Percentiles rank a stretch among this genome's conserved stretches.
Evolutionary conservation across 176 grass and related monocot genomes (phyloP).

Genomic region (Raddia guianensis): DNA sequence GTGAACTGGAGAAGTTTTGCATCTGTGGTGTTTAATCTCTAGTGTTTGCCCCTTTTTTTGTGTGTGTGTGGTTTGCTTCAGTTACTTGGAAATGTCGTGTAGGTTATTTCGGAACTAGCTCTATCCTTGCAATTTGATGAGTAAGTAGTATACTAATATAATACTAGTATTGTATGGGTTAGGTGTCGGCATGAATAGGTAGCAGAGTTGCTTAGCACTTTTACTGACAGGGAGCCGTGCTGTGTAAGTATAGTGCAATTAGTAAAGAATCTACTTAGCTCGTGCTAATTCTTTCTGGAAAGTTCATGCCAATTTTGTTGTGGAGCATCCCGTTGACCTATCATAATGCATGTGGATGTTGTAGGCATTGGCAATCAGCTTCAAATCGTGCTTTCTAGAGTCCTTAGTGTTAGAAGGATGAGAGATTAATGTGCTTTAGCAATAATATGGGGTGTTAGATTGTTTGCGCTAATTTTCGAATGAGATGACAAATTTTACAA

Average conservation of each 20-base stretch:
- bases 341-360: background rate
- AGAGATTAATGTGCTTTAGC: background rate
- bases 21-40: background rate
- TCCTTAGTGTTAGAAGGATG: background rate
- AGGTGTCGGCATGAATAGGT: background rate
- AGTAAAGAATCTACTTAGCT: background rate
- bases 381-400: background rate
- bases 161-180: background rate
- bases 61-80: background rate
- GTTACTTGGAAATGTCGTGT: background rate
- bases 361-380: background rate
- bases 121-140: background rate
- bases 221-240: background rate
- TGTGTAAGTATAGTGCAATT: background rate
- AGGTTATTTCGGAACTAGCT: background rate
- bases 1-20: background rate
- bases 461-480: background rate
- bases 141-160: too few relatives aligned
- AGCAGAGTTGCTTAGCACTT: background rate
- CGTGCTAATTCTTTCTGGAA: background rate
- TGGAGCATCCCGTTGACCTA: background rate
- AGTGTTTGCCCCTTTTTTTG: background rate
- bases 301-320: slow-evolving; percentile 5
- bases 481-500: background rate
- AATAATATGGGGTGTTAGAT: background rate